Base-by-base conservation (phyloP, 1,139 yeast genomes). In the Spathaspora sp. region DNA sequence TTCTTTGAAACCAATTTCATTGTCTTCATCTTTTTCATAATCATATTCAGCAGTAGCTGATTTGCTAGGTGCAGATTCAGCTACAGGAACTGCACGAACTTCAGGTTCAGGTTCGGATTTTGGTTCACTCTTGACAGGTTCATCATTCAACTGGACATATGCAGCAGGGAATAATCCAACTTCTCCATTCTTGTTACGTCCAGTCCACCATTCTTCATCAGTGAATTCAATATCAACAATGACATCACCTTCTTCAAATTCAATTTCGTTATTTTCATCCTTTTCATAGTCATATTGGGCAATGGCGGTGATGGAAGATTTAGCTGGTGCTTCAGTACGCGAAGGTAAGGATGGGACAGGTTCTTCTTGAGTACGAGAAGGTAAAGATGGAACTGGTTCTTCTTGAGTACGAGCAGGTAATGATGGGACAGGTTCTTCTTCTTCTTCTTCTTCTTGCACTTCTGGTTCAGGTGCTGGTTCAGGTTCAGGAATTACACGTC, bases 171-270 rank as follows among this genome's bases (percentile, higher is more conserved):
- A 86, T 51, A 86, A 72, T 13, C 95, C 95, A 16, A 68, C 64
- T 51, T 75, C 80, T 36, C 85, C 86, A 39, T 62, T 65, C 7
- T 78, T 57, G 60, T 86, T 84, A 51, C 73, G 76, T 36, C 95
- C 95, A 23, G 81, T 68, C 95, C 95, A 87, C 95, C 95, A 87
- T 54, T 85, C 90, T 42, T 81, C 86, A 58, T 85, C 91, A 9
- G 82, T 80, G 57, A 82, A 78, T 48, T 84, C 86, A 51, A 86
- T 81, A 24, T 81, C 81, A n/a, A 76, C 67, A 51, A 86, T 80
- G 44, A 65, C 58, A 53, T 86, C 93, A 45, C 87, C 89, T 58
- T 84, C 91, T 15, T 54, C 71, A 45, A 86, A 79, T 1, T 75
- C 76, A 48, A 86, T 77, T 61, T 86, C 95, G 57, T 86, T 84